phyloP scores from a whole-genome alignment of 2,329 filamentous ascomycete genomes.

The Blumeria graminis region DNA sequence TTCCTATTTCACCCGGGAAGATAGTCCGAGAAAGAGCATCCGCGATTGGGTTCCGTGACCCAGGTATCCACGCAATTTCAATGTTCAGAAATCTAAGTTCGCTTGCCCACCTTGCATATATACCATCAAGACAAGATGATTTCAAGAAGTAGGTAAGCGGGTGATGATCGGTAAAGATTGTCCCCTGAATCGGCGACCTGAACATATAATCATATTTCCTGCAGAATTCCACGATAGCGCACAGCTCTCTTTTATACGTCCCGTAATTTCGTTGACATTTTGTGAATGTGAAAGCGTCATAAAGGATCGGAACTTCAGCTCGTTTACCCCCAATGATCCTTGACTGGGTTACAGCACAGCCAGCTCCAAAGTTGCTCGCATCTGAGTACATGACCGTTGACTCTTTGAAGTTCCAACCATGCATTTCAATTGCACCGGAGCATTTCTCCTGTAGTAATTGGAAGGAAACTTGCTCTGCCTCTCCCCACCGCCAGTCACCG shows the following conservation, averaged over 20 bases:
- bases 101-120: neutral
- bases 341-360: neutral
- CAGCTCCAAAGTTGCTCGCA: neutral
- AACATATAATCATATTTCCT: constrained; percentile 1
- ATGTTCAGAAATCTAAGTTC: neutral
- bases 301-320: neutral
- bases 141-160: neutral
- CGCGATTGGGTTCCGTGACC: neutral
- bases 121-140: neutral
- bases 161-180: neutral
- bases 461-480: neutral
- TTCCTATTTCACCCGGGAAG: neutral
- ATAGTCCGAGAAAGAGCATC: neutral
- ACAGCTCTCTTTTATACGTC: neutral
- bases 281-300: neutral
- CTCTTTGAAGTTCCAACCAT: neutral
- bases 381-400: neutral
- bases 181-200: neutral
- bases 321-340: neutral
- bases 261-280: neutral
- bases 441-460: neutral
- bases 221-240: neutral
- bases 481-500: neutral
- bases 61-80: neutral
- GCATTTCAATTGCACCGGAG: neutral